phyloP scores from a whole-genome alignment of 2,329 filamentous ascomycete genomes.

The Byssochlamys sp. region DNA sequence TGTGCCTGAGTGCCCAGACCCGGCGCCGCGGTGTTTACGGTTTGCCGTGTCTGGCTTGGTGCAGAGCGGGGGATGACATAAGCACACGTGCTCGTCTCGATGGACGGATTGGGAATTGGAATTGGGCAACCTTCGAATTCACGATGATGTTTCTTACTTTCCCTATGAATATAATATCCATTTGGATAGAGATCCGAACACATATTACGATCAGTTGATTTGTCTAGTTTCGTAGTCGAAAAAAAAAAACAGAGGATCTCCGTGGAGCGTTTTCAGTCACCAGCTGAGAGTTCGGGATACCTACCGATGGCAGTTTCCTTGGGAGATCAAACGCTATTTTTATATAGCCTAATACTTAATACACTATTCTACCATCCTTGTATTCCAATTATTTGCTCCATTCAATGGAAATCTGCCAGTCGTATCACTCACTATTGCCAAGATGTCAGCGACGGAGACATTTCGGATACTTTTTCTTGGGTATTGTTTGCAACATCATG shows the following conservation, averaged over 20 bases:
- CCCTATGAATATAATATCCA: too few species aligned
- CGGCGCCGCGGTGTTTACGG: conserved; percentile 9
- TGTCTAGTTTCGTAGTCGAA: neutral
- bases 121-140: too few species aligned
- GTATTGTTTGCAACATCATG: neutral
- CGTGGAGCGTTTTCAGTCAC: too few species aligned
- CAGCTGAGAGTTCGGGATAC: too few species aligned
- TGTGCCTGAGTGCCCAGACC: conserved; percentile 12
- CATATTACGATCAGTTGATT: neutral
- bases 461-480: neutral
- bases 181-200: too few species aligned
- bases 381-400: neutral
- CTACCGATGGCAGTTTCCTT: too few species aligned
- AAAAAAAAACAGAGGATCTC: neutral
- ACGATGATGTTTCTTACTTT: neutral
- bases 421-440: neutral
- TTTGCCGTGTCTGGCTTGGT: conserved; percentile 8
- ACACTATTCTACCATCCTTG: neutral
- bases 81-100: neutral
- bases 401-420: neutral
- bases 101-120: neutral
- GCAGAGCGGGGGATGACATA: conserved; percentile 4
- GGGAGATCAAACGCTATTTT: neutral
- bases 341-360: neutral
- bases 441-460: neutral